Evolutionary conservation across 495 filamentous ascomycete genomes (phyloP).

Genomic region (Lindgomyces ingoldianus): DNA sequence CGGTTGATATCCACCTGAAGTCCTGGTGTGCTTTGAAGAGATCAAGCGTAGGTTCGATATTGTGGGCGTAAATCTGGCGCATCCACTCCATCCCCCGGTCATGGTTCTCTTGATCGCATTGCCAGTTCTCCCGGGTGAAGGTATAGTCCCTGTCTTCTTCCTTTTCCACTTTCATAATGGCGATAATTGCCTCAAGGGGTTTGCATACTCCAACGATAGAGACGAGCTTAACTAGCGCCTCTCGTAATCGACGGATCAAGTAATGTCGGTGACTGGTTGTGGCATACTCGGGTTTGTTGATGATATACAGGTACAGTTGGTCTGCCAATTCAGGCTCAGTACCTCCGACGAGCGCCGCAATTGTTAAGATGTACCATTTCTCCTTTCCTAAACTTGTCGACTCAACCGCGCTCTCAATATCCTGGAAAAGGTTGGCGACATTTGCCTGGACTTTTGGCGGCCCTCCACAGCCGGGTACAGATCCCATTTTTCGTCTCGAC

Average conservation of each 20-base stretch:
- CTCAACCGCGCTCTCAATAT: conserved; percentile 7
- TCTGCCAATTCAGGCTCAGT: conserved; percentile 52
- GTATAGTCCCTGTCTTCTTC: conserved; percentile 57
- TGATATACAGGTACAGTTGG: conserved; percentile 55
- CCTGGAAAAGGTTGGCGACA: conserved; percentile 6
- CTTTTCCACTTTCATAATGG: conserved; percentile 52
- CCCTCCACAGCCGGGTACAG: too few relatives aligned
- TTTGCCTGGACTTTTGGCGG: background rate
- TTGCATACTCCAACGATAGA: conserved; percentile 57
- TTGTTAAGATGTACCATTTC: conserved; percentile 14
- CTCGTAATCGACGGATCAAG: conserved; percentile 54
- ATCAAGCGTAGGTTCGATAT: conserved; percentile 47
- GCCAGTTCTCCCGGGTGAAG: conserved; percentile 45
- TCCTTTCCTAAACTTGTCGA: conserved; percentile 1
- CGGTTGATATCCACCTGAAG: conserved; percentile 45
- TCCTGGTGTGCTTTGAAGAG: conserved; percentile 55
- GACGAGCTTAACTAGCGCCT: conserved; percentile 55
- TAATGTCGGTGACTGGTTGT: conserved; percentile 48
- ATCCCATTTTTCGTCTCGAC: too few relatives aligned
- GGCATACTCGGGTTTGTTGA: conserved; percentile 46
- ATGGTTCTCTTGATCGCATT: conserved; percentile 52
- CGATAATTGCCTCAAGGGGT: conserved; percentile 53
- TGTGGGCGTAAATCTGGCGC: conserved; percentile 47
- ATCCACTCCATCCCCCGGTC: conserved; percentile 52
- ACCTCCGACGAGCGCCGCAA: conserved; percentile 50